Base-by-base conservation (phyloP, 108 stramenopile genomes). In the Conticribra weissflogii region DNA sequence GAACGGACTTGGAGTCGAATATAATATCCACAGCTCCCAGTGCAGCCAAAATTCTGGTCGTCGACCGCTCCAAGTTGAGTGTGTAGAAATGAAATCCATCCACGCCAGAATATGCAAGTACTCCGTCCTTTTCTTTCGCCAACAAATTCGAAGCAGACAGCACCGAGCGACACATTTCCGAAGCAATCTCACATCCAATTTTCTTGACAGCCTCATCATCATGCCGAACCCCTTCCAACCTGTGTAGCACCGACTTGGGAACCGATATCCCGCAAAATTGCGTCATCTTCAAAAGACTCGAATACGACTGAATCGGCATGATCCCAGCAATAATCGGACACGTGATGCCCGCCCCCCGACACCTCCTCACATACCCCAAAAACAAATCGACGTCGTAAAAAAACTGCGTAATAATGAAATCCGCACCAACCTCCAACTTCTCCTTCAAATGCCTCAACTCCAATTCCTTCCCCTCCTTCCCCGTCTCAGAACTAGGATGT, bases 61-160 rank as follows among this genome's bases (percentile, higher is more conserved):
- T 93, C 66, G 89, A 85, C n/a, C 92, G 65, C 59, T 96, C 95
- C 50, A 98, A 72, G 71, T 98, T 98, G 54, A 98, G 65, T 14
- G 98, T 98, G 78, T 97, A 98, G 72, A 97, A 98, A 73, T 98
- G 98, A 56, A 98, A 78, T 17, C 93, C 93, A 50, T 90, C 87
- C 7, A 86, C 72, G 21, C 46, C 24, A 23, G 34, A 5, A 34
- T 64, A 31, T 9, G 17, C 30, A 22, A 85, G 85, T 46, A 62
- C 82, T 23, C 55, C 63, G 31, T 85, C 71, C 51, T 48, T 32
- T 27, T 78, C 60, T n/a, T 59, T 17, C 19, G 32, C 32, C n/a
- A 32, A 18, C 15, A 23, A 2, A 33, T 29, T 54, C 2, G 44
- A 24, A 8, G 51, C 47, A 44, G 30, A 24, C 50, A 69, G 49